These are phyloP conservation scores for Xylaria sp. DNA, from an alignment of 2,329 filamentous ascomycete species.

Conservation along the genomic window DNA sequence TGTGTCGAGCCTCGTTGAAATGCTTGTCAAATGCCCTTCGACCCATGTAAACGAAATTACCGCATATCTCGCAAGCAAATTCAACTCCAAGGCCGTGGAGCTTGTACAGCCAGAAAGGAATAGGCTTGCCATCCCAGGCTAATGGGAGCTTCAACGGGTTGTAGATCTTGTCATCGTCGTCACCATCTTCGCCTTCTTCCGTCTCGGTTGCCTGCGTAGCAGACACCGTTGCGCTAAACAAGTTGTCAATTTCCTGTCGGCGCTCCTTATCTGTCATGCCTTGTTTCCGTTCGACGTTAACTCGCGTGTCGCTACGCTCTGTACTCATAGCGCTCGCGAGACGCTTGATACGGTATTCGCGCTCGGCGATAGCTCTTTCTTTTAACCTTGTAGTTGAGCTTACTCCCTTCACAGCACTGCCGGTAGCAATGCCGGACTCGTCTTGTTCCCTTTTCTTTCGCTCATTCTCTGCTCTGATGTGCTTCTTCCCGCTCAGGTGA, in stretches of 20 bases:
- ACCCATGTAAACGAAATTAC: constrained; percentile 99
- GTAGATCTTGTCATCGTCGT: constrained; percentile 90
- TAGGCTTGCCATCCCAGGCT: constrained; percentile 98
- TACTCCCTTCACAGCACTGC: constrained; percentile 45
- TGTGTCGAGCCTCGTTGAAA: constrained; percentile 92
- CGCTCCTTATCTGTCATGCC: constrained; percentile 98
- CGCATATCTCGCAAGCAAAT: constrained; percentile 95
- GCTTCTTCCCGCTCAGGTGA: constrained; percentile 91
- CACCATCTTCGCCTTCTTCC: constrained; percentile 76
- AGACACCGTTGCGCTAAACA: constrained; percentile 71
- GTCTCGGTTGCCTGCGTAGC: constrained; percentile 59
- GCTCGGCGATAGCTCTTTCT: constrained; percentile 89
- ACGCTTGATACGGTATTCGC: constrained; percentile 84
- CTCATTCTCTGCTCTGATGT: constrained; percentile 82
- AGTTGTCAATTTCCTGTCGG: constrained; percentile 89
- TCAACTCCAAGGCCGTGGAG: constrained; percentile 95
- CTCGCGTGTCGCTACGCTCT: constrained; percentile 87
- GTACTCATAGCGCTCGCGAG: constrained; percentile 85
- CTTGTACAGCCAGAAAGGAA: constrained; percentile 99
- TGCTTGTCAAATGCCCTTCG: constrained; percentile 97
- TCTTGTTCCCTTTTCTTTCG: constrained; percentile 63
- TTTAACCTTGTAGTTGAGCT: constrained; percentile 72
- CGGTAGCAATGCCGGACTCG: constrained; percentile 46
- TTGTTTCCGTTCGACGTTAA: constrained; percentile 95
- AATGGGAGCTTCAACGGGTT: constrained; percentile 96